Evolutionary conservation across 257 asterid species (phyloP).

Genomic region (Echium plantagineum): DNA sequence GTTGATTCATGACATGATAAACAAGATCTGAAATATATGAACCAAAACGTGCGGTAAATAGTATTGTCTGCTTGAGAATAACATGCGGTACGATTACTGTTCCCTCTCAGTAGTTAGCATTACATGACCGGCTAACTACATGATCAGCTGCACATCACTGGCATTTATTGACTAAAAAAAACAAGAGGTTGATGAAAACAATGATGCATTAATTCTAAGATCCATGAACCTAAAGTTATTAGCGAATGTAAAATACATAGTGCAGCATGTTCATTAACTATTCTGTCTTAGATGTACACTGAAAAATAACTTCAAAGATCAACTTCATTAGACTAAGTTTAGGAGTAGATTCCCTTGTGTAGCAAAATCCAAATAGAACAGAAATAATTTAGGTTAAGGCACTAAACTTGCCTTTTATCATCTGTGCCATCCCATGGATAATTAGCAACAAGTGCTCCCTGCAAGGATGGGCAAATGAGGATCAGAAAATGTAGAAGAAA

Average conservation of each 20-base stretch:
- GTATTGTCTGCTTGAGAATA: not conserved
- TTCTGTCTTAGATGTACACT: no score
- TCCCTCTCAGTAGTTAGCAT: not conserved
- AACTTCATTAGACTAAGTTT: no score
- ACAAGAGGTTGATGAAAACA: not conserved
- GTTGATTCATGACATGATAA: not conserved
- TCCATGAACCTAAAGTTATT: not conserved
- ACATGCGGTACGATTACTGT: no score
- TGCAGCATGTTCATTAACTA: not conserved
- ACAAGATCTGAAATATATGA: not conserved
- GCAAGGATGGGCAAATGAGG: slow-evolving; percentile 9
- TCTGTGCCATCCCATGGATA: slow-evolving; percentile 98
- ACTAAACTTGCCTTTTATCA: slow-evolving; percentile 49
- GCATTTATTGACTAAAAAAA: not conserved
- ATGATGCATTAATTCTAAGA: not conserved
- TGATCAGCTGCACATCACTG: not conserved
- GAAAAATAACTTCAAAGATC: no score
- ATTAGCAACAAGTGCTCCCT: slow-evolving; percentile 98
- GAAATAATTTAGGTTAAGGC: not conserved
- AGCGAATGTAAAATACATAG: not conserved
- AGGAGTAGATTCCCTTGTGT: no score
- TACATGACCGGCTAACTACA: not conserved
- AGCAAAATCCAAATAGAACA: not conserved
- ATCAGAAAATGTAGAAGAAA: not conserved
- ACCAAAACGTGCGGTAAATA: not conserved